These are phyloP conservation scores for Thelephora aurantiotincta DNA, from an alignment of 768 basidiomycete species.

Conservation along the genomic window DNA sequence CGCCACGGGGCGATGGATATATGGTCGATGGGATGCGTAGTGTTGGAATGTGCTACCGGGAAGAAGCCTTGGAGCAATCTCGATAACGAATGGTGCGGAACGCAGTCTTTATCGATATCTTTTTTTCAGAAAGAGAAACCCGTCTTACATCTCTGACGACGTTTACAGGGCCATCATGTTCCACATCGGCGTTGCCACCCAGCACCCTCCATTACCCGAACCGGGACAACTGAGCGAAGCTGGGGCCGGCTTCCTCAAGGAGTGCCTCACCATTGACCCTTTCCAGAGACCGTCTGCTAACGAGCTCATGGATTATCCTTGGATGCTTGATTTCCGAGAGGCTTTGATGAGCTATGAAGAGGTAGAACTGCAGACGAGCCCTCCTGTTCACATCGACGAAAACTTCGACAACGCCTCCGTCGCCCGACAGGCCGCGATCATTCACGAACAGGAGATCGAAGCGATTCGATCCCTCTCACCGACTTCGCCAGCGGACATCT, in stretches of 20 bases:
- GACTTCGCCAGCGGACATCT: slow-evolving; percentile 23
- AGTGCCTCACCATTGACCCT: slow-evolving; percentile 82
- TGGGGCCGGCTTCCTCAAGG: slow-evolving; percentile 89
- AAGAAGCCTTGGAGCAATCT: slow-evolving; percentile 97
- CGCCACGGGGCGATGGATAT: slow-evolving; percentile 95
- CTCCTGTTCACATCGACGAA: slow-evolving; percentile 33
- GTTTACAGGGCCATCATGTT: slow-evolving; percentile 94
- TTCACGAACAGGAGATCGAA: slow-evolving; percentile 49
- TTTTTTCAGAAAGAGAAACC: background rate
- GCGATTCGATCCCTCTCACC: slow-evolving; percentile 37
- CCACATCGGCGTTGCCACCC: slow-evolving; percentile 92
- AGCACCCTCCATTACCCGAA: slow-evolving; percentile 92
- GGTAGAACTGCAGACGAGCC: slow-evolving; percentile 37
- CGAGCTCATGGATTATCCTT: slow-evolving; percentile 78
- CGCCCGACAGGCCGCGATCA: slow-evolving; percentile 39
- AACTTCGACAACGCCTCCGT: slow-evolving; percentile 34
- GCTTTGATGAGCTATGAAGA: slow-evolving; percentile 56
- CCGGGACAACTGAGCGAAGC: slow-evolving; percentile 74
- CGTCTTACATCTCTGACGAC: slow-evolving; percentile 3
- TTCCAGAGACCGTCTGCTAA: slow-evolving; percentile 68
- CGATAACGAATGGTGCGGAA: slow-evolving; percentile 87
- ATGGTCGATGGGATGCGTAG: slow-evolving; percentile 96
- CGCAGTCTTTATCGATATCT: background rate
- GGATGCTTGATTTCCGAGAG: slow-evolving; percentile 79
- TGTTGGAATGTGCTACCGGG: slow-evolving; percentile 92